phyloP scores from a whole-genome alignment of 768 basidiomycete genomes.

The Collybia sp. region DNA sequence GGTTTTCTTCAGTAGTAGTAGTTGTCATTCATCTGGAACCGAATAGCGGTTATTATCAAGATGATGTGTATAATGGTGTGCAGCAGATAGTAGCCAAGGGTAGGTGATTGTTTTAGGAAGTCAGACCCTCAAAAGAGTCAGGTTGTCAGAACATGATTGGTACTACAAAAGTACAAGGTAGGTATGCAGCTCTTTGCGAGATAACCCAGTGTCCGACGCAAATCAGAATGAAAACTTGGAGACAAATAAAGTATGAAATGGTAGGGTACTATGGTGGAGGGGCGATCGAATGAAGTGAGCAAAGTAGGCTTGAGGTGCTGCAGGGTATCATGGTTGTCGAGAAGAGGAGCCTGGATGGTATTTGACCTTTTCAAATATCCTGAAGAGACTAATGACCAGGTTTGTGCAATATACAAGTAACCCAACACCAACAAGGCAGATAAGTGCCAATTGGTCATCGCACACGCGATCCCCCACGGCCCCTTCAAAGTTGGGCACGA shows the following conservation, averaged over 20 bases:
- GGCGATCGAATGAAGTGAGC: too few relatives aligned
- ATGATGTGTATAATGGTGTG: too few relatives aligned
- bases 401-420: conserved; percentile 80
- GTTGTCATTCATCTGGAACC: too few relatives aligned
- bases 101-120: too few relatives aligned
- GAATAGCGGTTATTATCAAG: too few relatives aligned
- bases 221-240: background rate
- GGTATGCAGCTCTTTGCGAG: background rate
- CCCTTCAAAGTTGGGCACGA: conserved; percentile 37
- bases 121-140: too few relatives aligned
- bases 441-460: conserved; percentile 70
- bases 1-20: too few relatives aligned
- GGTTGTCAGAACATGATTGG: too few relatives aligned
- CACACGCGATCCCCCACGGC: conserved; percentile 59
- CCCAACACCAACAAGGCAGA: conserved; percentile 73
- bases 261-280: background rate
- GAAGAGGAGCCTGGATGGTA: conserved; percentile 43
- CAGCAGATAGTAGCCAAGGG: too few relatives aligned
- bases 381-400: conserved; percentile 78
- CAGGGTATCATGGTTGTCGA: conserved; percentile 3
- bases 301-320: too few relatives aligned
- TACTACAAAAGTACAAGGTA: background rate
- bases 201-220: background rate
- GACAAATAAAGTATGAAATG: background rate
- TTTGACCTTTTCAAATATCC: conserved; percentile 89